phyloP scores from a whole-genome alignment of 441 rosid genomes.

The Bruguiera hainesii region DNA sequence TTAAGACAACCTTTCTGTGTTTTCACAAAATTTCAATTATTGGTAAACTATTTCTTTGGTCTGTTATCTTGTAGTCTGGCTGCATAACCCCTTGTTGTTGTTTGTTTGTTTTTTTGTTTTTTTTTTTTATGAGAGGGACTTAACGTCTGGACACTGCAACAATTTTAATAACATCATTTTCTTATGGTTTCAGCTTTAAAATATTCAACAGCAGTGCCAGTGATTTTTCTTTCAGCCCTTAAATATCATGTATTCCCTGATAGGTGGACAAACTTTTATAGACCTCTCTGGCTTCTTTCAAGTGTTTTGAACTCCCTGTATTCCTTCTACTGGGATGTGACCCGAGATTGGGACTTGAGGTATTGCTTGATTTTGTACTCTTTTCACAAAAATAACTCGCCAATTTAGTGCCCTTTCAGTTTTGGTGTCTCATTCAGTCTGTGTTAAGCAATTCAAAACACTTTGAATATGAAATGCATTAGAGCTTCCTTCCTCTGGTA shows the following conservation, averaged over 20 bases:
- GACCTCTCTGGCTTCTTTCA: constrained; percentile 91
- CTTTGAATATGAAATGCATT: no score
- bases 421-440: not conserved
- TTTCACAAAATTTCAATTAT: not conserved
- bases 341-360: constrained; percentile 98
- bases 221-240: constrained; percentile 95
- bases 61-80: not conserved
- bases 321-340: constrained; percentile 95
- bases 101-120: not conserved
- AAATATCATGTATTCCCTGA: constrained; percentile 76
- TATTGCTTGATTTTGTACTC: constrained; percentile 21
- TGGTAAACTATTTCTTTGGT: not conserved
- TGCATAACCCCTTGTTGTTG: not conserved
- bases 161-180: constrained; percentile 21
- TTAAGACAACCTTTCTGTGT: no score
- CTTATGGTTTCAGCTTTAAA: constrained; percentile 69
- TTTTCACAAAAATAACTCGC: constrained; percentile 7
- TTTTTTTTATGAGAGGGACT: constrained; percentile 1
- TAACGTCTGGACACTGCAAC: constrained; percentile 16
- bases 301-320: constrained; percentile 73
- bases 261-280: constrained; percentile 73
- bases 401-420: not conserved
- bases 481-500: not conserved
- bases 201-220: constrained; percentile 90
- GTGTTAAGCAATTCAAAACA: not conserved